Evolutionary conservation across 169 alveolate genomes (phyloP).

Genomic region (Toxoplasma gondii): DNA sequence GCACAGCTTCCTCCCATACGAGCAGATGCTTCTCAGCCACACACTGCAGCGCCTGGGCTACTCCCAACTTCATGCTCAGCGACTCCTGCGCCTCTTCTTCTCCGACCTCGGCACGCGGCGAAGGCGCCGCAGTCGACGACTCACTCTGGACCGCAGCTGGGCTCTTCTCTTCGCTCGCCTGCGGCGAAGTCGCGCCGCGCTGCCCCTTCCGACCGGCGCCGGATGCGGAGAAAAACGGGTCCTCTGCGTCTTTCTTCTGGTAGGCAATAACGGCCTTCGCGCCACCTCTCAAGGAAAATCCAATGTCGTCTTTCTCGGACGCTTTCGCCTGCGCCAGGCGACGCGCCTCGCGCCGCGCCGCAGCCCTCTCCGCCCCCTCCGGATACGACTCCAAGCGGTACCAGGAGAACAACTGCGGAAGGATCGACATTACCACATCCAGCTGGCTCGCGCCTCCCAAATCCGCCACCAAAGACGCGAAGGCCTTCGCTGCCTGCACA

Average conservation of each 20-base stretch:
- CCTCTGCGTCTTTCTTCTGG: slow-evolving; percentile 54
- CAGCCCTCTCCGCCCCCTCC: slow-evolving; percentile 23
- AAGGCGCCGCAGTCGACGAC: not conserved
- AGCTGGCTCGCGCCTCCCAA: slow-evolving; percentile 18
- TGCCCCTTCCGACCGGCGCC: not conserved
- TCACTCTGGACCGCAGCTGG: not conserved
- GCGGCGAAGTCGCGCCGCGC: slow-evolving; percentile 27
- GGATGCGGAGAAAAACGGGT: slow-evolving; percentile 1
- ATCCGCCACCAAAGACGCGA: not conserved
- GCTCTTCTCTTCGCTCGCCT: not conserved
- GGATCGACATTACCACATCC: not conserved
- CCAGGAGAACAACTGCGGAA: slow-evolving; percentile 26
- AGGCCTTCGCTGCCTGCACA: slow-evolving; percentile 47
- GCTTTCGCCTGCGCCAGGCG: not conserved
- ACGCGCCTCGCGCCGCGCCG: not conserved
- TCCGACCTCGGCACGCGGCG: not conserved
- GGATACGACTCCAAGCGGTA: not conserved
- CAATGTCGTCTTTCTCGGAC: not conserved
- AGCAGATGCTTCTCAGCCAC: slow-evolving; percentile 44
- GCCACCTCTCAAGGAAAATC: not conserved
- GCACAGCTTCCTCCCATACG: slow-evolving; percentile 25
- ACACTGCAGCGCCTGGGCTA: slow-evolving; percentile 47
- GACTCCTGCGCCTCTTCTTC: slow-evolving; percentile 13
- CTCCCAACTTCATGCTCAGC: slow-evolving; percentile 28
- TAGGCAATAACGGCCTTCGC: slow-evolving; percentile 42